phyloP scores from a whole-genome alignment of 345 rosid species.

The Durio zibethinus region DNA sequence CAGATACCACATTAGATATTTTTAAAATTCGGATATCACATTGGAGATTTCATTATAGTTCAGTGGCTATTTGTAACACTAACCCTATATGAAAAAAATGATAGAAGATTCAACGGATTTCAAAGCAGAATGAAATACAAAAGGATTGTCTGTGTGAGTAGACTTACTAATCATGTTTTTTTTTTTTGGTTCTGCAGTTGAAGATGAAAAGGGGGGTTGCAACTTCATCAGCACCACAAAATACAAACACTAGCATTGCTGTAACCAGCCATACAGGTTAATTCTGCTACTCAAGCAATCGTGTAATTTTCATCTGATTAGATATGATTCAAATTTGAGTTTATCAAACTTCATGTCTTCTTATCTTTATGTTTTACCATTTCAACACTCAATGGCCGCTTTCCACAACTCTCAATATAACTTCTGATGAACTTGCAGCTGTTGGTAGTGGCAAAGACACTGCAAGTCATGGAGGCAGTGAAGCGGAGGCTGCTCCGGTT shows the following conservation, averaged over 20 bases:
- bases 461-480: slow-evolving; percentile 32
- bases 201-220: slow-evolving; percentile 73
- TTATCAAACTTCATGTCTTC: too few species aligned
- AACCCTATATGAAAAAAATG: too few species aligned
- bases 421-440: neutral
- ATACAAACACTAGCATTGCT: slow-evolving; percentile 24
- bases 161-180: neutral
- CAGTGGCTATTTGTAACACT: too few species aligned
- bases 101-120: neutral
- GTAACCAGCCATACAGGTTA: slow-evolving; percentile 51
- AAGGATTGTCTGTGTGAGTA: neutral
- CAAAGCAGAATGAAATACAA: neutral
- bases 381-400: neutral
- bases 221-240: slow-evolving; percentile 30
- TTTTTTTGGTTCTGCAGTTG: slow-evolving; percentile 46
- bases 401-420: neutral
- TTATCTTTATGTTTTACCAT: neutral
- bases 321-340: too few species aligned
- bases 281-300: neutral
- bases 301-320: neutral
- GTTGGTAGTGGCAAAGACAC: slow-evolving; percentile 40
- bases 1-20: too few species aligned
- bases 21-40: too few species aligned
- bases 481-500: slow-evolving; percentile 38
- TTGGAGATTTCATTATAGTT: too few species aligned